Evolutionary conservation across 768 basidiomycete genomes (phyloP).

Genomic region (Tephrocybe rancida): DNA sequence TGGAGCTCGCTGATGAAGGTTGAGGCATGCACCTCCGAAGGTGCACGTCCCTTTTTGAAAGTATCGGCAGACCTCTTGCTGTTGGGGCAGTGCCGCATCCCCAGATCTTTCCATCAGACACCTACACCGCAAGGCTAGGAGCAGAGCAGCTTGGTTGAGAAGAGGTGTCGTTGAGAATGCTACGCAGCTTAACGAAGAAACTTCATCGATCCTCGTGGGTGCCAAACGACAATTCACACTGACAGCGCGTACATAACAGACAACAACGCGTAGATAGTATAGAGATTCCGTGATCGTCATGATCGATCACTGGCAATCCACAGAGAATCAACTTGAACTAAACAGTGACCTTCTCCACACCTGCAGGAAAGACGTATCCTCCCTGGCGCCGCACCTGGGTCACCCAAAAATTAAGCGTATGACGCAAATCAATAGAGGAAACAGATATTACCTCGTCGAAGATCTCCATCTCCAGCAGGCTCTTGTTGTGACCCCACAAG

Average conservation of each 20-base stretch:
- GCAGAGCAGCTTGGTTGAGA: neutral
- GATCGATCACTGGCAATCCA: neutral
- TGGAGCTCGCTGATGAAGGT: slow-evolving; percentile 11
- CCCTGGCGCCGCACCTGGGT: slow-evolving; percentile 68
- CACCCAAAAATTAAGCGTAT: neutral
- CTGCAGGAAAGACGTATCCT: slow-evolving; percentile 61
- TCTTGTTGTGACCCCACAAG: slow-evolving; percentile 80
- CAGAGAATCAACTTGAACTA: neutral
- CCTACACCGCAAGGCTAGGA: neutral
- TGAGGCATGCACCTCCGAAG: slow-evolving; percentile 12
- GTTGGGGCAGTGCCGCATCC: neutral
- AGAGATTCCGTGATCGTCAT: neutral
- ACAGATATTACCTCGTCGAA: slow-evolving; percentile 76
- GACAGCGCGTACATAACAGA: neutral
- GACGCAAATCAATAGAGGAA: neutral
- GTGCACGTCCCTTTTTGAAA: slow-evolving; percentile 13
- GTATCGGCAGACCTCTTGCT: slow-evolving; percentile 9
- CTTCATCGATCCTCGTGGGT: neutral
- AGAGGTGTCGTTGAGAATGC: neutral
- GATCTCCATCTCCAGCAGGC: slow-evolving; percentile 76
- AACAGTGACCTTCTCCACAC: slow-evolving; percentile 56
- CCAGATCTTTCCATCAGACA: neutral
- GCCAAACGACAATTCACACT: neutral
- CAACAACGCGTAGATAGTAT: neutral
- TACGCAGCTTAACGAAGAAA: too few species aligned